These are phyloP conservation scores for Phoenix dactylifera DNA, from an alignment of 176 grass and related monocot species.

Conservation along the genomic window DNA sequence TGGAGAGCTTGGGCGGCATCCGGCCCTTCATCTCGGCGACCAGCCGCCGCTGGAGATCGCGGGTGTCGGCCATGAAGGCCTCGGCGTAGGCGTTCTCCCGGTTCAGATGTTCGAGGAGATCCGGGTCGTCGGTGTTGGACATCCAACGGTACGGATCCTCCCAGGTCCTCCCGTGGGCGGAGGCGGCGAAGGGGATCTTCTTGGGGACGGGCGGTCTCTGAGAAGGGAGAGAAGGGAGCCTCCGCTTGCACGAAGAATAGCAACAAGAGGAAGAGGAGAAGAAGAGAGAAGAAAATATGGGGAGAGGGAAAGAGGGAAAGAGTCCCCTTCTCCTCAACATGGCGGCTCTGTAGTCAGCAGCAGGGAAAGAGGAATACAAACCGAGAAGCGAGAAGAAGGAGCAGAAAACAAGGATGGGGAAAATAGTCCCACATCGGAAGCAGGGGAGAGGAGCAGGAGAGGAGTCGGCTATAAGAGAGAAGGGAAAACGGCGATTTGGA, in stretches of 20 bases:
- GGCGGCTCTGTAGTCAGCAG: conserved; percentile 3
- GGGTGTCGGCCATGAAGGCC: conserved; percentile 45
- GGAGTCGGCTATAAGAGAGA: too few species aligned
- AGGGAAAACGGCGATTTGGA: rapidly evolving
- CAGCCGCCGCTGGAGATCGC: conserved; percentile 41
- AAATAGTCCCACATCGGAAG: too few species aligned
- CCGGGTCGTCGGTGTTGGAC: conserved; percentile 62
- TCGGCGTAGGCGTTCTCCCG: conserved; percentile 70
- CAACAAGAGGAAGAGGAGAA: conserved; percentile 5
- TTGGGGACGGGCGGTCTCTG: conserved; percentile 36
- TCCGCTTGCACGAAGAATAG: conserved; percentile 25
- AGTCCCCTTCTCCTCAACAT: conserved; percentile 16
- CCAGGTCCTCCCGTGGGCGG: conserved; percentile 67
- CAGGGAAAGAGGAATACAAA: background rate
- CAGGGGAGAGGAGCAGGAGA: too few species aligned
- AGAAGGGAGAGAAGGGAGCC: conserved; percentile 2
- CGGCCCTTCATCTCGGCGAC: conserved; percentile 63
- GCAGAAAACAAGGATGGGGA: too few species aligned
- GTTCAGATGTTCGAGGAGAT: conserved; percentile 41
- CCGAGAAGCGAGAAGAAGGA: background rate
- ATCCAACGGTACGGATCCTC: conserved; percentile 87
- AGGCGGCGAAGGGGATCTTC: conserved; percentile 63
- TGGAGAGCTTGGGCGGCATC: conserved; percentile 37
- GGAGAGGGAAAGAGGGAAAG: background rate
- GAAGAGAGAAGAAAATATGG: conserved; percentile 13